Percentiles rank a stretch among this genome's conserved stretches.
Evolutionary conservation across 129 eudicot species (phyloP).

Genomic region (Cynara cardunculus): DNA sequence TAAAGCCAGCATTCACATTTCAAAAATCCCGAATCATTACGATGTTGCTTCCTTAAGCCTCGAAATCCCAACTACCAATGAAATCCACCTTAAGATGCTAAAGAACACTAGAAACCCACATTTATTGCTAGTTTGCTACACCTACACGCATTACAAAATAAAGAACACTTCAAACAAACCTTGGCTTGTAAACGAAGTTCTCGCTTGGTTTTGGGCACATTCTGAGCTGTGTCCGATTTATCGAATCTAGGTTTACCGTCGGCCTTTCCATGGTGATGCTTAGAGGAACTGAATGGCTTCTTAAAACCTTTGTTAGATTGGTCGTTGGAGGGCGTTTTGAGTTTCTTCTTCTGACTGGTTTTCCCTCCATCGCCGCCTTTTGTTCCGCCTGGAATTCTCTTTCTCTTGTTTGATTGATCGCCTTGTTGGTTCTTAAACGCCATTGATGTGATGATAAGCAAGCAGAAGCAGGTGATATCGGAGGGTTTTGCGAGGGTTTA

Average conservation of each 20-base stretch:
- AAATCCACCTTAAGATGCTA: background rate
- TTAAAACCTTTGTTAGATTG: constrained; percentile 32
- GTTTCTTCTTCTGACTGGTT: constrained; percentile 37
- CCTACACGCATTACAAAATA: background rate
- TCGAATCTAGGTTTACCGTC: constrained; percentile 30
- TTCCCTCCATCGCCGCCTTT: constrained; percentile 29
- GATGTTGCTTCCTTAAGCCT: background rate
- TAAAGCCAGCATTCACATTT: background rate
- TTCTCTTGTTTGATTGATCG: constrained; percentile 43
- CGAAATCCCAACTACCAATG: background rate
- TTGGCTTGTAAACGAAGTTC: constrained; percentile 61
- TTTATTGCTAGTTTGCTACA: background rate
- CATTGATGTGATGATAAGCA: constrained; percentile 35
- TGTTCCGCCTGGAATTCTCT: constrained; percentile 22
- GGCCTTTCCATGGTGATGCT: background rate
- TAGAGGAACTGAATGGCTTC: constrained; percentile 6
- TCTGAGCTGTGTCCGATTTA: constrained; percentile 23
- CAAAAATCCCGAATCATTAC: background rate
- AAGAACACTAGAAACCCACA: background rate
- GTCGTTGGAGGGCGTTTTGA: constrained; percentile 28
- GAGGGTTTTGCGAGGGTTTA: constrained; percentile 34
- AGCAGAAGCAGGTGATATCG: background rate
- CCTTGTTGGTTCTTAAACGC: constrained; percentile 45
- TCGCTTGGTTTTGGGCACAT: constrained; percentile 43
- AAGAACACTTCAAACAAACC: constrained; percentile 26